phyloP scores from a whole-genome alignment of 2,329 filamentous ascomycete genomes.

The Eurotiales sp. region DNA sequence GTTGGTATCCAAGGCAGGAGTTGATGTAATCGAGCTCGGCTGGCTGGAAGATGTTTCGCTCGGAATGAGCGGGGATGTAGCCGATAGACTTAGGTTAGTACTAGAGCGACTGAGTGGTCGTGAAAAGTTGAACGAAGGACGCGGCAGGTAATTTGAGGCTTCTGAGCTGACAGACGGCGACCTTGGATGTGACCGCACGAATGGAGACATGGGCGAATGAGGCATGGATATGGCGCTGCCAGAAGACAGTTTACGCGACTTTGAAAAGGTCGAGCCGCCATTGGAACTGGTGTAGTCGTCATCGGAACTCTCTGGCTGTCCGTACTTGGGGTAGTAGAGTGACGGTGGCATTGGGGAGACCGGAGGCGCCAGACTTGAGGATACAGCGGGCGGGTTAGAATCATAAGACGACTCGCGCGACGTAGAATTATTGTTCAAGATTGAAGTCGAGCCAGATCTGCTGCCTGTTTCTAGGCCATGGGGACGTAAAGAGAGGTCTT shows the following conservation, averaged over 20 bases:
- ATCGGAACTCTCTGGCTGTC: constrained; percentile 60
- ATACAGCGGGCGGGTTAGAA: constrained; percentile 36
- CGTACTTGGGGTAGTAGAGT: constrained; percentile 54
- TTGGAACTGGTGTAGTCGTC: constrained; percentile 64
- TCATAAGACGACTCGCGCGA: constrained; percentile 34
- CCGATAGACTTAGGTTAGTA: constrained; percentile 31
- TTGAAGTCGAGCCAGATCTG: constrained; percentile 9
- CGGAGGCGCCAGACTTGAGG: constrained; percentile 44
- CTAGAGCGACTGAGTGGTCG: constrained; percentile 68
- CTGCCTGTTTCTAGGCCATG: constrained; percentile 19
- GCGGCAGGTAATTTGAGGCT: constrained; percentile 64
- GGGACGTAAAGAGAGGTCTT: constrained; percentile 16
- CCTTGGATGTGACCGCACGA: constrained; percentile 60
- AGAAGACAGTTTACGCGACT: constrained; percentile 72
- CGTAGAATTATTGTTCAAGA: constrained; percentile 8
- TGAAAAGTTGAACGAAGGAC: constrained; percentile 89
- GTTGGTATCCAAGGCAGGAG: neutral
- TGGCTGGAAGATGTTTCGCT: constrained; percentile 27
- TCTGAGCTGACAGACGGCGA: constrained; percentile 86
- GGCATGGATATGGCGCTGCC: constrained; percentile 61
- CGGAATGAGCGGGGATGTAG: constrained; percentile 25
- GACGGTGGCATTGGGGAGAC: constrained; percentile 41
- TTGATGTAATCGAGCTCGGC: constrained; percentile 1
- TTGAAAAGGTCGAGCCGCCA: constrained; percentile 60
- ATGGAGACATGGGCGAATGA: constrained; percentile 63